Evolutionary conservation across 2,329 filamentous ascomycete genomes (phyloP).

Genomic region (Fusarium longipes): DNA sequence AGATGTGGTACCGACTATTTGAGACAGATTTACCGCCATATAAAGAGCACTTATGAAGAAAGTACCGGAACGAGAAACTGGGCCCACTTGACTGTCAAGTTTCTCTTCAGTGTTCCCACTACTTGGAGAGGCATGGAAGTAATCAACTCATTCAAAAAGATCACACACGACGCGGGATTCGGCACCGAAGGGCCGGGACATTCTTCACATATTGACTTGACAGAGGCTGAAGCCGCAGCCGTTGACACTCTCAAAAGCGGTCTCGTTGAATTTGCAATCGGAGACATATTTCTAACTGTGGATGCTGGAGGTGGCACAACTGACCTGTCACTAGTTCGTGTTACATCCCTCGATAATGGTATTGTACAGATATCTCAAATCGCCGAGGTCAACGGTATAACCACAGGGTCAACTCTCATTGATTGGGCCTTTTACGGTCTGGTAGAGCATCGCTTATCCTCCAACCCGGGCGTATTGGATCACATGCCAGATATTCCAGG

Average conservation of each 20-base stretch:
- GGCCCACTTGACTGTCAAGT: not conserved
- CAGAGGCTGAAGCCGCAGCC: not conserved
- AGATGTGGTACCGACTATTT: not conserved
- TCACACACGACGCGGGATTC: not conserved
- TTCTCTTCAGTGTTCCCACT: not conserved
- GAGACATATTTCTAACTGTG: not conserved
- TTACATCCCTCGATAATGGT: not conserved
- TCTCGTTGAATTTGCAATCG: not conserved
- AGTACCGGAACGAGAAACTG: not conserved
- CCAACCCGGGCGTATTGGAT: too few species aligned
- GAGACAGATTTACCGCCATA: not conserved
- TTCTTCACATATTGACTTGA: not conserved
- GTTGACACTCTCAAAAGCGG: not conserved
- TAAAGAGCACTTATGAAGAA: not conserved
- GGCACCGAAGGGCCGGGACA: not conserved
- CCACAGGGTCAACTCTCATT: not conserved
- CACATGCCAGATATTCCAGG: not conserved
- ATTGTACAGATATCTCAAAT: not conserved
- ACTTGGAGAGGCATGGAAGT: not conserved
- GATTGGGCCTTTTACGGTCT: not conserved
- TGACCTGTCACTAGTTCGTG: not conserved
- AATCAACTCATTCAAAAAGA: not conserved
- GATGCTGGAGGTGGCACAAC: not conserved
- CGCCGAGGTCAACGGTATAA: not conserved
- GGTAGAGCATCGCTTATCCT: not conserved